These are phyloP conservation scores for Mycena amicta DNA, from an alignment of 768 basidiomycete genomes.

Conservation along the genomic window DNA sequence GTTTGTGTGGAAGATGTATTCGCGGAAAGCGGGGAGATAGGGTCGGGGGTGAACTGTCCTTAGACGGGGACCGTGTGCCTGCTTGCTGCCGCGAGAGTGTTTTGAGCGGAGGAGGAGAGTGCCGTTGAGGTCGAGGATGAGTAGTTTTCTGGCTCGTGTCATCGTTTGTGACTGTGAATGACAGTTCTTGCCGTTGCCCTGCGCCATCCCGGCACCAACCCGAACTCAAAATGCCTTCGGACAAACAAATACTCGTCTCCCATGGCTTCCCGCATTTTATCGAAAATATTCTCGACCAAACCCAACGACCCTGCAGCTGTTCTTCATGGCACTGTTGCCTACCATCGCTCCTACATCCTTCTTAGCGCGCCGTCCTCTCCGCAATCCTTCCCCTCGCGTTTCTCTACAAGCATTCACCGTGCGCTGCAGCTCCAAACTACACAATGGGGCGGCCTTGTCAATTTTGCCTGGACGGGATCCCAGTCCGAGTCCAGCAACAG, in stretches of 20 bases:
- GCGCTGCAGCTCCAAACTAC: conserved; percentile 46
- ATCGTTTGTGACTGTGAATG: neutral
- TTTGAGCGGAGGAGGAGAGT: conserved; percentile 66
- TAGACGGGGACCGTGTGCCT: conserved; percentile 1
- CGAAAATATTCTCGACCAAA: neutral
- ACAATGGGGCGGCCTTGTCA: conserved; percentile 58
- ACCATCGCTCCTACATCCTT: conserved; percentile 58
- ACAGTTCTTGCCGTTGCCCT: neutral
- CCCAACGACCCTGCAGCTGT: neutral
- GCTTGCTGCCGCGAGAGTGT: conserved; percentile 27
- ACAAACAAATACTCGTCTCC: neutral
- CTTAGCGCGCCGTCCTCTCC: conserved; percentile 56
- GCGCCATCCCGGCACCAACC: neutral
- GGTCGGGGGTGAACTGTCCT: conserved; percentile 60
- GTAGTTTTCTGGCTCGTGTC: conserved; percentile 46
- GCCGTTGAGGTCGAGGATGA: conserved; percentile 78
- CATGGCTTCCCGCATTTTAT: no score
- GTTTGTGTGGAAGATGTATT: conserved; percentile 62
- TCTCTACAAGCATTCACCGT: conserved; percentile 52
- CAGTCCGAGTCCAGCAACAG: conserved; percentile 26
- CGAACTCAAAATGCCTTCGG: neutral
- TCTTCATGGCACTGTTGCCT: conserved; percentile 48
- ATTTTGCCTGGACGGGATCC: conserved; percentile 57
- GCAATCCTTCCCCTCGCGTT: conserved; percentile 46
- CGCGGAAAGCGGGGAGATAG: conserved; percentile 61